Percentiles rank a stretch among this genome's conserved stretches.
phyloP scores from a whole-genome alignment of 305 asterid species.

The Stenogyne calaminthoides region DNA sequence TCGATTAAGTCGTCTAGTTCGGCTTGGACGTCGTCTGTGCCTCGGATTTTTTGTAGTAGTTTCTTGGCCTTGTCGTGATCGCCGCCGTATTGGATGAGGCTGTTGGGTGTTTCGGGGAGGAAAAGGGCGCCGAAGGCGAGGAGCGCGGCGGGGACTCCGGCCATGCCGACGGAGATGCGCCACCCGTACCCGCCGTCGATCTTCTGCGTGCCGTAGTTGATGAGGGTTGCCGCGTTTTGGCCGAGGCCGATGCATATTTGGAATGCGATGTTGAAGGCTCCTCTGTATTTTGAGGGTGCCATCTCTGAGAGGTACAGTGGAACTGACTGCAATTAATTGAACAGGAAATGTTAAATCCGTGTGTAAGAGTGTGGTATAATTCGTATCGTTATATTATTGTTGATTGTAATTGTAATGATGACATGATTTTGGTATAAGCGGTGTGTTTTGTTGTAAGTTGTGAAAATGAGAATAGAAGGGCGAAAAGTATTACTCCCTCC shows the following conservation, averaged over 20 bases:
- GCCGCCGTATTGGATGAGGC: slow-evolving; percentile 42
- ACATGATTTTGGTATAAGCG: too few species aligned
- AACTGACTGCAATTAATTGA: slow-evolving; percentile 41
- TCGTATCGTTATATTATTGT: too few species aligned
- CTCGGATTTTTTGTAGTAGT: slow-evolving; percentile 42
- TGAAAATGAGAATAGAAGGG: too few species aligned
- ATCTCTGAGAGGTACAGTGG: slow-evolving; percentile 66
- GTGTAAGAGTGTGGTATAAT: too few species aligned
- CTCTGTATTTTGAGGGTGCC: slow-evolving; percentile 55
- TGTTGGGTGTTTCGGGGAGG: slow-evolving; percentile 61
- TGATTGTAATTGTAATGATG: too few species aligned
- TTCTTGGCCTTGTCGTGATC: slow-evolving; percentile 40
- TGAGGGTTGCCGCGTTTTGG: slow-evolving; percentile 40
- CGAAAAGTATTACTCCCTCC: too few species aligned
- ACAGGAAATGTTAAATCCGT: too few species aligned
- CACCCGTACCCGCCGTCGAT: slow-evolving; percentile 60
- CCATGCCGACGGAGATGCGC: slow-evolving; percentile 58
- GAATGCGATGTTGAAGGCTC: slow-evolving; percentile 52
- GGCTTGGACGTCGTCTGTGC: slow-evolving; percentile 44
- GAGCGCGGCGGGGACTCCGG: slow-evolving; percentile 50
- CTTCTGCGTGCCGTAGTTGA: slow-evolving; percentile 50
- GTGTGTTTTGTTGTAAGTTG: too few species aligned
- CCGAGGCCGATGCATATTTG: slow-evolving; percentile 49
- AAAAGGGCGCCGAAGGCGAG: slow-evolving; percentile 47
- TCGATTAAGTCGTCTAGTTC: slow-evolving; percentile 44